Base-by-base conservation (phyloP, 164 flowering plant species). In the Akebia trifoliata region DNA sequence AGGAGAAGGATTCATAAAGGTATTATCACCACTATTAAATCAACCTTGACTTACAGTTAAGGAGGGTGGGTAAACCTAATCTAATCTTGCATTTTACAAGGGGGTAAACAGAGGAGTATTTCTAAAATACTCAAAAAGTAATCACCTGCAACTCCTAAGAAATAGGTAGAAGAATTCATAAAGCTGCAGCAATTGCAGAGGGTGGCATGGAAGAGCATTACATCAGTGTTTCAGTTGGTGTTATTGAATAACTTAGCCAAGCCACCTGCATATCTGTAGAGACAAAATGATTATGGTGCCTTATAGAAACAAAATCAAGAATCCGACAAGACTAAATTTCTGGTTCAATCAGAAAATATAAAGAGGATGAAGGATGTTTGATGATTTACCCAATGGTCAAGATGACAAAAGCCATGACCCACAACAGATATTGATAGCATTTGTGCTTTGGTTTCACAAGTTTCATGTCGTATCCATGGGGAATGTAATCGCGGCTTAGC, bases 401-500 rank as follows among this genome's bases (percentile, higher is more conserved):
- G 64, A 62, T 2, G 35, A 74, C 43, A 7, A 75, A 18, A 57
- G 87, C 76, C 2, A 57, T 26, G 38, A 72, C n/a, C 67, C 68
- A 70, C 6, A 82, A 64, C 0, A 76, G 3, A 61, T 79, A 73
- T 51, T 82, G 92, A 64, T 76, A 85, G 57, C 65, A 46, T 53
- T 79, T 81, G 76, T 79, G 44, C 69, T 70, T 85, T 30, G 86
- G 54, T 54, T 81, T 82, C 57, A 49, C 60, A 24, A 40, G 61
- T 45, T 68, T 72, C 36, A 59, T 32, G 12, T 75, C 61, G 46
- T 73, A 81, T 56, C 86, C 85, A 11, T 70, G 56, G 18, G 82
- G 83, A 31, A 81, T 67, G 51, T 79, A 44, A 62, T 74, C 77
- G 39, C 48, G 58, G 74, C 68, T 77, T 14, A 79, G 69, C 31